Conservation (phyloP, 2,329 filamentous ascomycete species). For the Mariannaea sp. region DNA sequence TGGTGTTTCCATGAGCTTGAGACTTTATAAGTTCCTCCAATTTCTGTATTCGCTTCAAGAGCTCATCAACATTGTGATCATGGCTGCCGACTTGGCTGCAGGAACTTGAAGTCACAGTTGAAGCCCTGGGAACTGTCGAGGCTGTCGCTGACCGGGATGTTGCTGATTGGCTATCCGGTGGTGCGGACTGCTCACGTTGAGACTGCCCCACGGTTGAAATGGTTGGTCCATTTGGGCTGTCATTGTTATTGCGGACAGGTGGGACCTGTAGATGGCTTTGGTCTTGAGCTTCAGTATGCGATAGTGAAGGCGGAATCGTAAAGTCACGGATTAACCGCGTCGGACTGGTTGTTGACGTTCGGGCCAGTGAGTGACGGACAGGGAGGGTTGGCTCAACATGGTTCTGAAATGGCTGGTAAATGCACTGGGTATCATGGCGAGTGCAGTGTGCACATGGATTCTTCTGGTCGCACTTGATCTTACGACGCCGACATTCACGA, state of each 20-base stretch:
- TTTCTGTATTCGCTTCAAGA: not conserved
- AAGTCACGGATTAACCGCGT: not conserved
- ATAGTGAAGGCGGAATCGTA: too few relatives aligned
- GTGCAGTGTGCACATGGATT: slow-evolving; percentile 11
- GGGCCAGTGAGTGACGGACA: not conserved
- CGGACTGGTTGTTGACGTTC: not conserved
- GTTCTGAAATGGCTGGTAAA: not conserved
- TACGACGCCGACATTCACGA: slow-evolving; percentile 11
- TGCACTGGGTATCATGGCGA: not conserved
- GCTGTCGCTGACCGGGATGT: not conserved
- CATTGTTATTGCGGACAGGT: not conserved
- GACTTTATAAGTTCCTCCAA: not conserved
- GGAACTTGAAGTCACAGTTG: not conserved
- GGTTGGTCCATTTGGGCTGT: not conserved
- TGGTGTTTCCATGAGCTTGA: not conserved
- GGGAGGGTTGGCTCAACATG: not conserved
- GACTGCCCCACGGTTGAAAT: not conserved
- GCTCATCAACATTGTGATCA: not conserved
- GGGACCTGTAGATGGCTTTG: too few relatives aligned
- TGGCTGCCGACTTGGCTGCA: not conserved
- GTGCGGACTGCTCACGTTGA: not conserved
- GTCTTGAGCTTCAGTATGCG: too few relatives aligned
- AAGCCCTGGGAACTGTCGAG: not conserved
- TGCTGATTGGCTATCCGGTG: not conserved
- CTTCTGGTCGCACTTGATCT: slow-evolving; percentile 15